phyloP scores from a whole-genome alignment of 306 rosid species.

The Alnus rubra region DNA sequence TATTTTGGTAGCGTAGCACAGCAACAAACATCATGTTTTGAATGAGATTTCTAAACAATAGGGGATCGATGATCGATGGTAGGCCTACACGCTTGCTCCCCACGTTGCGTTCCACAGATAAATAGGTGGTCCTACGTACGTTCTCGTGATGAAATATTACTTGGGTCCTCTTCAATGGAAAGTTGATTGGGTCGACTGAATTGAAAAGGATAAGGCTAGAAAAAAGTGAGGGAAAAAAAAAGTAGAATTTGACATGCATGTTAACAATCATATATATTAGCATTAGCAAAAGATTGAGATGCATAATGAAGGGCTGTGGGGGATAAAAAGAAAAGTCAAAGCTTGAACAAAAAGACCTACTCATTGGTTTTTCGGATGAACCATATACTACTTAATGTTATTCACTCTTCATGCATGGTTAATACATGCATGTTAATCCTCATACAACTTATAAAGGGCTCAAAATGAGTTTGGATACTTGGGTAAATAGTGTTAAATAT shows the following conservation, averaged over 20 bases:
- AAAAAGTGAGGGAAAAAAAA: background rate
- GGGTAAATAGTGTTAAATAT: too few species aligned
- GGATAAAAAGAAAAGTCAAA: too few species aligned
- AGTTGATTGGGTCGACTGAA: background rate
- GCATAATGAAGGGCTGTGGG: too few species aligned
- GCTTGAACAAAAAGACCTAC: too few species aligned
- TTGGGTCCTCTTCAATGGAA: background rate
- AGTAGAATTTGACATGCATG: background rate
- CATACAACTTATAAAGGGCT: too few species aligned
- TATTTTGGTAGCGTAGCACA: constrained; percentile 47
- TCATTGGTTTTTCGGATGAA: too few species aligned
- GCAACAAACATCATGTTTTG: constrained; percentile 47
- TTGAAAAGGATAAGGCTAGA: background rate
- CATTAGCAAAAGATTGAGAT: background rate
- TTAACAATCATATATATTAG: background rate
- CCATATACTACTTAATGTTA: too few species aligned
- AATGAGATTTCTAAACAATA: constrained; percentile 17
- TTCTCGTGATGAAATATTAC: background rate
- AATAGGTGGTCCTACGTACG: background rate
- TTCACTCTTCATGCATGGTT: too few species aligned
- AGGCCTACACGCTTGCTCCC: constrained; percentile 49
- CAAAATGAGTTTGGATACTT: too few species aligned
- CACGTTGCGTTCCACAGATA: constrained; percentile 29
- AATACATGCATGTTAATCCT: too few species aligned
- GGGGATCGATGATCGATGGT: constrained; percentile 12